A percentile compares a stretch with the other conserved stretches of the same genome.
These are phyloP conservation scores for Penicillium corylophilum DNA, from an alignment of 2,329 filamentous ascomycete genomes.

Conservation along the genomic window DNA sequence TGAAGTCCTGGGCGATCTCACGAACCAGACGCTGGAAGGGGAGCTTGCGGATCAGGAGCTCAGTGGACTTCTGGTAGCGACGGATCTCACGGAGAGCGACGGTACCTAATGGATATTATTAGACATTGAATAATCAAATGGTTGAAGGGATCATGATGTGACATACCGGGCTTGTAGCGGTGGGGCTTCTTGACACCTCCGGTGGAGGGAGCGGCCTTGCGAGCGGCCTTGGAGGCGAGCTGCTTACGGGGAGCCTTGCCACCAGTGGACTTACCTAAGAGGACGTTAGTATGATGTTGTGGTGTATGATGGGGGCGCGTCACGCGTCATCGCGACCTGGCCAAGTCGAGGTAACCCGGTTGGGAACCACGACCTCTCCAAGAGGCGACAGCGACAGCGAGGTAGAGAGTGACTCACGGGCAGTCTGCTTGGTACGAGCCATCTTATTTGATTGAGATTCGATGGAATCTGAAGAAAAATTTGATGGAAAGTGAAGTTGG, in stretches of 20 bases:
- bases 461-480: constrained; percentile 29
- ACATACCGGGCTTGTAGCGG: constrained; percentile 75
- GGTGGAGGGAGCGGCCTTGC: constrained; percentile 96
- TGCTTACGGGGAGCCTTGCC: constrained; percentile 83
- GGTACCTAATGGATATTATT: constrained; percentile 56
- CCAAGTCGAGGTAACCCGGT: background rate
- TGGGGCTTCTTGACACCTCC: constrained; percentile 97
- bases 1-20: constrained; percentile 96
- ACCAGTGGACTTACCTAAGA: constrained; percentile 69
- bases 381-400: constrained; percentile 20
- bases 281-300: constrained; percentile 30
- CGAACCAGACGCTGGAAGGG: constrained; percentile 97
- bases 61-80: constrained; percentile 96
- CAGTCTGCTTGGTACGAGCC: constrained; percentile 55
- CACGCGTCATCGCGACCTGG: constrained; percentile 11
- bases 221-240: constrained; percentile 97
- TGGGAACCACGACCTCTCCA: background rate
- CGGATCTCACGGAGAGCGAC: constrained; percentile 98
- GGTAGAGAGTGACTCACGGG: constrained; percentile 44
- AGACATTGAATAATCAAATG: constrained; percentile 16
- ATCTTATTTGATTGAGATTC: constrained; percentile 35
- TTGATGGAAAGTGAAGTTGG: constrained; percentile 33
- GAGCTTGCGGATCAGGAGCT: constrained; percentile 94
- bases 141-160: background rate
- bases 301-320: constrained; percentile 11